A percentile compares a stretch with the other conserved stretches of the same genome.
Conservation (phyloP, 106 monocot genomes). For the Acorus gramineus region DNA sequence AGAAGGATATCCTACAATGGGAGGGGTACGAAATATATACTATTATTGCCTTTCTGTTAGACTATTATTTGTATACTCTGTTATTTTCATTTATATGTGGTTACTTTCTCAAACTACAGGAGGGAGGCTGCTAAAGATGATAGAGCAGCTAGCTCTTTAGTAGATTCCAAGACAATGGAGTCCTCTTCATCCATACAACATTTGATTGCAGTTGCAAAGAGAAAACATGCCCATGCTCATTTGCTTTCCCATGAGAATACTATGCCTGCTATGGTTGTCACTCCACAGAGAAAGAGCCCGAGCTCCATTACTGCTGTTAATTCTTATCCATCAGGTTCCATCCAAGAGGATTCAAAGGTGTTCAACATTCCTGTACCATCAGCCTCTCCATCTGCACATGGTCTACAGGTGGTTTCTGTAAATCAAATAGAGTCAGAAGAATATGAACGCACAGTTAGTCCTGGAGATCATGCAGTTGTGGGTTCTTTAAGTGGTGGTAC, state of each 20-base stretch:
- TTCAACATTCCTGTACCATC: conserved; percentile 21
- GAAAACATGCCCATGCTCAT: conserved; percentile 49
- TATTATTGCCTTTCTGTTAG: not conserved
- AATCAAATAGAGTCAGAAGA: conserved; percentile 31
- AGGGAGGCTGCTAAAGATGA: conserved; percentile 14
- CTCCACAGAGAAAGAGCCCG: conserved; percentile 43
- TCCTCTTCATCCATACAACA: conserved; percentile 62
- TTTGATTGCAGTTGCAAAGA: conserved; percentile 88
- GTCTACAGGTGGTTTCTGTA: conserved; percentile 7
- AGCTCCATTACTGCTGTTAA: conserved; percentile 27
- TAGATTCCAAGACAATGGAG: conserved; percentile 32
- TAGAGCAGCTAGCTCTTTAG: conserved; percentile 8
- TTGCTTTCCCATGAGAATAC: conserved; percentile 15
- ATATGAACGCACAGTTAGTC: conserved; percentile 29
- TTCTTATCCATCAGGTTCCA: conserved; percentile 15
- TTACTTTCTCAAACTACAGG: conserved; percentile 22
- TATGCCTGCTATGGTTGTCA: conserved; percentile 22
- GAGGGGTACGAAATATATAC: conserved; percentile 25
- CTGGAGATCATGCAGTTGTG: conserved; percentile 24
- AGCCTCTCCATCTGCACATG: conserved; percentile 31
- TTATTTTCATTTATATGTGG: not conserved
- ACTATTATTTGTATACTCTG: not conserved
- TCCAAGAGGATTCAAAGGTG: conserved; percentile 28
- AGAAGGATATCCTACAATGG: conserved; percentile 24
- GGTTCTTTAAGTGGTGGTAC: conserved; percentile 70